Conservation (phyloP, 2,329 filamentous ascomycete genomes). For the Claviceps sp. region DNA sequence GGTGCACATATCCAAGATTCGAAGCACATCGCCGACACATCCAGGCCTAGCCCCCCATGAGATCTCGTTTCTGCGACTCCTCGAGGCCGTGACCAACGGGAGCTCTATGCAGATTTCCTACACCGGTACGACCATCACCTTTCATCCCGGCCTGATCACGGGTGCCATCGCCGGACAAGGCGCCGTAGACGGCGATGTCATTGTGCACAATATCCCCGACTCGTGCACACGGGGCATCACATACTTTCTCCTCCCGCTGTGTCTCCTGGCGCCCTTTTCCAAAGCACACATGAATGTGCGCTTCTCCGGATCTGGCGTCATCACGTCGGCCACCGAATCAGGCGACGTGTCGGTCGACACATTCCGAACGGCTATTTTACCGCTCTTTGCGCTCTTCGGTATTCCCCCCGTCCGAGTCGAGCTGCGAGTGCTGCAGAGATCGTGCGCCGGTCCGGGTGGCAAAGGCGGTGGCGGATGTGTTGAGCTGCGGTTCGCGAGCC, state of each 20-base stretch:
- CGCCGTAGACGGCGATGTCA: conserved; percentile 55
- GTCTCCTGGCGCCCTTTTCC: conserved; percentile 81
- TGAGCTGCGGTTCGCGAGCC: conserved; percentile 85
- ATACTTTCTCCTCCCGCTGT: conserved; percentile 84
- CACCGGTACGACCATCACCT: conserved; percentile 85
- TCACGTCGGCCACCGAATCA: conserved; percentile 69
- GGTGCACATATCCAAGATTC: conserved; percentile 87
- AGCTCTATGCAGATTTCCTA: conserved; percentile 90
- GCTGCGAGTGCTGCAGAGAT: conserved; percentile 65
- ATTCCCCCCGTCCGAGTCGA: conserved; percentile 72
- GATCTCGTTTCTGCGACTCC: conserved; percentile 85
- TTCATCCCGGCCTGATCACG: conserved; percentile 83
- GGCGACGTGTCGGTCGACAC: conserved; percentile 88
- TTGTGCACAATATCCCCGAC: conserved; percentile 67
- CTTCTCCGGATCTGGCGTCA: conserved; percentile 82
- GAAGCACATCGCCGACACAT: conserved; percentile 68
- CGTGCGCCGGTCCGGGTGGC: conserved; percentile 62
- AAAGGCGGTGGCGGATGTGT: conserved; percentile 79
- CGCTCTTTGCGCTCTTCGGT: conserved; percentile 80
- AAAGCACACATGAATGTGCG: conserved; percentile 84
- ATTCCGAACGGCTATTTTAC: conserved; percentile 83
- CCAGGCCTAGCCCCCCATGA: conserved; percentile 87
- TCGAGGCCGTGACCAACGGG: conserved; percentile 92
- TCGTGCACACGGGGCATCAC: conserved; percentile 70
- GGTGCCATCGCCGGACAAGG: conserved; percentile 67